These are phyloP conservation scores for Kondoa subrosea DNA, from an alignment of 768 basidiomycete species.

Conservation along the genomic window DNA sequence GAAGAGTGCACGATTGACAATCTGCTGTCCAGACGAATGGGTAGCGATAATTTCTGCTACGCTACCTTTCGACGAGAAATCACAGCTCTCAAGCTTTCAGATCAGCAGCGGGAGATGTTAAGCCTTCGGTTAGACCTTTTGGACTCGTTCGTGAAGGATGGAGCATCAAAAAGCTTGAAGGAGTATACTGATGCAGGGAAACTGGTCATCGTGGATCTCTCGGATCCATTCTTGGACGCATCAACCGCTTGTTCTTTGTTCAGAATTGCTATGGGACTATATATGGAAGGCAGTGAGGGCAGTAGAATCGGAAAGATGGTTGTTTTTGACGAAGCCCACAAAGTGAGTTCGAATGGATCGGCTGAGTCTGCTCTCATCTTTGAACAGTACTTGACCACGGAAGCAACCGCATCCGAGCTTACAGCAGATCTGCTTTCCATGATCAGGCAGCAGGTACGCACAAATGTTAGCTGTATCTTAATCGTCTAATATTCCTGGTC, in stretches of 20 bases:
- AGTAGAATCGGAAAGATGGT: not conserved
- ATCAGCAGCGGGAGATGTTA: slow-evolving; percentile 42
- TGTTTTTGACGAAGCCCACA: not conserved
- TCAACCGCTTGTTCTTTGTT: slow-evolving; percentile 7
- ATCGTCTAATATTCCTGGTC: not conserved
- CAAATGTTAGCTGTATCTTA: not conserved
- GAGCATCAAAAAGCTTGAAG: slow-evolving; percentile 25
- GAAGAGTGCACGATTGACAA: not conserved
- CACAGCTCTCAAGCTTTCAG: slow-evolving; percentile 41
- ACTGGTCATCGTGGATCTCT: slow-evolving; percentile 7
- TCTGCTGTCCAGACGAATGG: not conserved
- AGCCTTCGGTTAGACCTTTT: slow-evolving; percentile 50
- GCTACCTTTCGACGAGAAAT: slow-evolving; percentile 30
- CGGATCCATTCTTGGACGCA: slow-evolving; percentile 11
- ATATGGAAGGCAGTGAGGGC: not conserved
- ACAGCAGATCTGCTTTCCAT: slow-evolving; percentile 45
- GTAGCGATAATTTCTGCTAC: not conserved
- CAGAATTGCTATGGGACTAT: slow-evolving; percentile 10
- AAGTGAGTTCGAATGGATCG: not conserved
- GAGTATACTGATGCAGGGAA: not conserved
- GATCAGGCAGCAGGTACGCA: slow-evolving; percentile 42
- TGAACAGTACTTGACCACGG: slow-evolving; percentile 51
- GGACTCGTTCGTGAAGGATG: slow-evolving; percentile 39
- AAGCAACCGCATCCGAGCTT: slow-evolving; percentile 40
- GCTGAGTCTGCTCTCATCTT: slow-evolving; percentile 31